phyloP scores from a whole-genome alignment of 345 rosid species.

The Eucalyptus polybractea region DNA sequence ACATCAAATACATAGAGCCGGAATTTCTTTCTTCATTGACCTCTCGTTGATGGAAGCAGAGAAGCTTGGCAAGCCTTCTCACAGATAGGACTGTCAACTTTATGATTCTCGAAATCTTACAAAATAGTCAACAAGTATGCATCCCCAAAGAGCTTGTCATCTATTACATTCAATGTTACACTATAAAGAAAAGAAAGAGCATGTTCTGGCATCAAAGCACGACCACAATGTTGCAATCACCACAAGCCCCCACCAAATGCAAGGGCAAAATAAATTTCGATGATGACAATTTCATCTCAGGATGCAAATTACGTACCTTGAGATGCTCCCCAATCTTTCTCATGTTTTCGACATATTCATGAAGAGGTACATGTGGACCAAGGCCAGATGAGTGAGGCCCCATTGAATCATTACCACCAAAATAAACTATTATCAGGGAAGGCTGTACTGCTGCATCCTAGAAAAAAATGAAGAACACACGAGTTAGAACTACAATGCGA shows the following conservation, averaged over 20 bases:
- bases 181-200: neutral
- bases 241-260: neutral
- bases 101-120: neutral
- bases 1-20: neutral
- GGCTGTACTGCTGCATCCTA: conserved; percentile 78
- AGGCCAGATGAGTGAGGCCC: conserved; percentile 88
- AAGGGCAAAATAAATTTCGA: neutral
- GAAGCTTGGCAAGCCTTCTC: neutral
- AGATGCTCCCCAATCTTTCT: conserved; percentile 64
- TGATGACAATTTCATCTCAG: neutral
- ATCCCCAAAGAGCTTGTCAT: neutral
- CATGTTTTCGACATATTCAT: conserved; percentile 75
- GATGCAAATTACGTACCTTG: conserved; percentile 28
- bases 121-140: neutral
- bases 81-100: neutral
- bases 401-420: conserved; percentile 98
- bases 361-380: conserved; percentile 89
- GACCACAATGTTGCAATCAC: neutral
- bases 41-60: neutral
- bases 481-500: neutral
- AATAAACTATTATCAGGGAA: conserved; percentile 73
- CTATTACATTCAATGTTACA: neutral
- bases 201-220: neutral
- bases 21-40: neutral
- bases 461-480: neutral